Conservation (phyloP, 2,329 filamentous ascomycete genomes). For the Alternaria postmessia region DNA sequence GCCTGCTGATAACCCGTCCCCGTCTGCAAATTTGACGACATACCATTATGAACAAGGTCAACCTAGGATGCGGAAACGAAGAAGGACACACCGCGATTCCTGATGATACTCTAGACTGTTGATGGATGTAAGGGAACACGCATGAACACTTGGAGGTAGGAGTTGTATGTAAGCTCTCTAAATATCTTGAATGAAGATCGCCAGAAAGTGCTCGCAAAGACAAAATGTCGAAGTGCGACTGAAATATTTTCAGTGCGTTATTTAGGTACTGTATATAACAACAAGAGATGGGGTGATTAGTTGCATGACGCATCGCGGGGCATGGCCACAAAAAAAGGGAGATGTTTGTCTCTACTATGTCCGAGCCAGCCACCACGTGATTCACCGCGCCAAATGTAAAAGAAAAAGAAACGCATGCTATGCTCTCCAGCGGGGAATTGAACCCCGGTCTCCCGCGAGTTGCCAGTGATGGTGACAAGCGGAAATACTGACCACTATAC, state of each 20-base stretch:
- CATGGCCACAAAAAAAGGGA: too few relatives aligned
- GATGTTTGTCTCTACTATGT: too few relatives aligned
- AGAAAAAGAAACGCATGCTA: not conserved
- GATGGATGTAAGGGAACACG: not conserved
- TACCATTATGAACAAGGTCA: not conserved
- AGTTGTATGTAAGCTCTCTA: not conserved
- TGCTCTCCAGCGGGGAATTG: constrained; percentile 3
- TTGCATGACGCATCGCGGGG: too few relatives aligned
- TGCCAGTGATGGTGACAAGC: not conserved
- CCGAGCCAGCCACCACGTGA: too few relatives aligned
- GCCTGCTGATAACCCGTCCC: not conserved
- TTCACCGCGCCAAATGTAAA: not conserved
- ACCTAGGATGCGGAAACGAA: not conserved
- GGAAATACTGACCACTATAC: constrained; percentile 8
- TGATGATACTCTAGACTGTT: not conserved
- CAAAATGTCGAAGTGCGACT: not conserved
- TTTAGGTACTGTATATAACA: not conserved
- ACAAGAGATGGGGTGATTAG: too few relatives aligned
- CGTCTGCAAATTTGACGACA: not conserved
- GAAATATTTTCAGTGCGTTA: too few relatives aligned
- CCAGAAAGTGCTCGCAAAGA: not conserved
- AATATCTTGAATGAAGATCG: too few relatives aligned
- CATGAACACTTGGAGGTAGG: not conserved
- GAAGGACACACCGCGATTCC: not conserved
- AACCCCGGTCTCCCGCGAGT: constrained; percentile 5